Evolutionary conservation across 2,329 filamentous ascomycete species (phyloP).

Genomic region (Penicillium sp.): DNA sequence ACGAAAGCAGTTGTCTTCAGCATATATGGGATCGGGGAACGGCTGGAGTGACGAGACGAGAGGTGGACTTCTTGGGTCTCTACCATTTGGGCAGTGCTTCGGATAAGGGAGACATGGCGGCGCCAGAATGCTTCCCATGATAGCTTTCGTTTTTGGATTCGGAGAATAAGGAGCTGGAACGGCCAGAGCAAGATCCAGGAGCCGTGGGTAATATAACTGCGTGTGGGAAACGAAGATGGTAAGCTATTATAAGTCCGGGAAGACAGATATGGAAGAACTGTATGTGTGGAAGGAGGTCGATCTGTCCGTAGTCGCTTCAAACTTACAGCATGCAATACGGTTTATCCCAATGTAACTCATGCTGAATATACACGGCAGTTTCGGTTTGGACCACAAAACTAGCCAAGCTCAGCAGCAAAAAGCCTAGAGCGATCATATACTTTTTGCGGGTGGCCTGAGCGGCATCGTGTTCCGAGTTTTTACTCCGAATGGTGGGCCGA

Average conservation of each 20-base stretch:
- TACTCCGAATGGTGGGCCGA: constrained; percentile 72
- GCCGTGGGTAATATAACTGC: constrained; percentile 82
- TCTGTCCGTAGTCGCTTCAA: not conserved
- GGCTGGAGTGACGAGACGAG: constrained; percentile 37
- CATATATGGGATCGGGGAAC: constrained; percentile 69
- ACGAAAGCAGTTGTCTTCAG: constrained; percentile 76
- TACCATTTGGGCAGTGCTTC: constrained; percentile 79
- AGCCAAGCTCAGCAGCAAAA: constrained; percentile 78
- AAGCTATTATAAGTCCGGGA: constrained; percentile 14
- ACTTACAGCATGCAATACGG: constrained; percentile 97
- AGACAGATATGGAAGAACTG: not conserved
- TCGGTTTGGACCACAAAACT: constrained; percentile 95
- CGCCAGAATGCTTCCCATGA: constrained; percentile 88
- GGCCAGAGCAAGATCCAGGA: constrained; percentile 93
- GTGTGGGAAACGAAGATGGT: constrained; percentile 6
- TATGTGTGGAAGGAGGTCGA: constrained; percentile 1
- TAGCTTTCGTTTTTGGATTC: constrained; percentile 73
- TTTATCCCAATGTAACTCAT: constrained; percentile 91
- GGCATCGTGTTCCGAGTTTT: constrained; percentile 67
- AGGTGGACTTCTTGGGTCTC: constrained; percentile 74
- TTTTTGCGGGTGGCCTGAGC: constrained; percentile 71
- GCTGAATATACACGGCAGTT: constrained; percentile 91
- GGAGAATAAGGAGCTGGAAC: constrained; percentile 74
- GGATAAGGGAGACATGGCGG: constrained; percentile 63
- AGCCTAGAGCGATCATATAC: constrained; percentile 84